Conservation (phyloP, 305 asterid genomes). For the Solanum hybrid region DNA sequence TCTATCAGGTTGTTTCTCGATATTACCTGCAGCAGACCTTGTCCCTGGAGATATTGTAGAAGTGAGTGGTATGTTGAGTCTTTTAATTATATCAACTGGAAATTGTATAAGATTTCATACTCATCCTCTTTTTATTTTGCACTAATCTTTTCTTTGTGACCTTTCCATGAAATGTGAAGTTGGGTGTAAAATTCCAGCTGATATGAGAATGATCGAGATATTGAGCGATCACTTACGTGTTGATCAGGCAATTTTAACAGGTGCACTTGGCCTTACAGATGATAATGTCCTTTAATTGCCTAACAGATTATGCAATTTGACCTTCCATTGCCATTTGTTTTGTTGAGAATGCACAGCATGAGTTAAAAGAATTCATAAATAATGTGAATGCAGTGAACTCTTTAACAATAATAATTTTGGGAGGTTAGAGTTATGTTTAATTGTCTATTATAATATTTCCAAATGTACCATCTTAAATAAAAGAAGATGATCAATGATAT, state of each 20-base stretch:
- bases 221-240: slow-evolving; percentile 82
- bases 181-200: slow-evolving; percentile 99
- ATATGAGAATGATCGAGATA: slow-evolving; percentile 94
- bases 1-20: slow-evolving; percentile 77
- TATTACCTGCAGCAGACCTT: slow-evolving; percentile 88
- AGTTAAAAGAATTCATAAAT: background rate
- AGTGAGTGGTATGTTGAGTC: slow-evolving; percentile 67
- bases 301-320: background rate
- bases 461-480: background rate
- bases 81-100: slow-evolving; percentile 9
- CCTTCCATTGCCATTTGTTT: background rate
- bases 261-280: slow-evolving; percentile 24
- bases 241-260: slow-evolving; percentile 98
- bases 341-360: background rate
- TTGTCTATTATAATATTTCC: background rate
- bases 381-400: background rate
- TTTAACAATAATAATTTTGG: background rate
- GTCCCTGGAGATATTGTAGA: slow-evolving; percentile 98
- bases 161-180: slow-evolving; percentile 39
- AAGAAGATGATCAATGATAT: background rate
- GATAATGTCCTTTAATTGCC: slow-evolving; percentile 3
- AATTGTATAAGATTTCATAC: background rate
- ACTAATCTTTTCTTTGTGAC: background rate
- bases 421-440: background rate
- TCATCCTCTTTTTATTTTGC: background rate